Evolutionary conservation across 2,329 filamentous ascomycete species (phyloP).

Genomic region (Talaromyces pinophilus): DNA sequence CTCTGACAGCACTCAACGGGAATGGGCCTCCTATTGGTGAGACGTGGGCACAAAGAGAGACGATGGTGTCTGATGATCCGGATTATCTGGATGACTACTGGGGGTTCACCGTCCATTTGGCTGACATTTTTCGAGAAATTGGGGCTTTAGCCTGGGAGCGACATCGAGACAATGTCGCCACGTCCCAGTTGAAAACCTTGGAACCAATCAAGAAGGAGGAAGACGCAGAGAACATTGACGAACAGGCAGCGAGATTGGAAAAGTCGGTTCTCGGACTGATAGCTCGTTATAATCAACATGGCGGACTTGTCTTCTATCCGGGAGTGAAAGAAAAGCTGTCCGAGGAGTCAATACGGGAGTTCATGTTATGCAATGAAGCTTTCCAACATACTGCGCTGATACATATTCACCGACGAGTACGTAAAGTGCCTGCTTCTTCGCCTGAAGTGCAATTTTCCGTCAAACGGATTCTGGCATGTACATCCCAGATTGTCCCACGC

Average conservation of each 20-base stretch:
- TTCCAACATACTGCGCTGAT: constrained; percentile 49
- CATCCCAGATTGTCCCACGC: constrained; percentile 41
- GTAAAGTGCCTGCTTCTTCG: constrained; percentile 34
- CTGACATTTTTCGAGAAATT: constrained; percentile 43
- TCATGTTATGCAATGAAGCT: constrained; percentile 45
- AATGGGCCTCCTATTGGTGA: constrained; percentile 41
- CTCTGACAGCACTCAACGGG: constrained; percentile 44
- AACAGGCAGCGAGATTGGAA: constrained; percentile 39
- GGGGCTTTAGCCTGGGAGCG: constrained; percentile 40
- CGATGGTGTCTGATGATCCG: constrained; percentile 25
- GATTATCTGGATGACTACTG: constrained; percentile 48
- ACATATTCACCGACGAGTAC: constrained; percentile 44
- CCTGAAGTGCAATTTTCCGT: constrained; percentile 39
- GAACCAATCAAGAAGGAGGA: constrained; percentile 18
- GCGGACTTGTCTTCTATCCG: constrained; percentile 39
- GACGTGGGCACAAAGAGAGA: constrained; percentile 26
- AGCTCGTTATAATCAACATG: constrained; percentile 32
- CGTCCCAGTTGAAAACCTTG: constrained; percentile 23
- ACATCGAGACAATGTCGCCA: constrained; percentile 27
- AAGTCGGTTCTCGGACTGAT: constrained; percentile 38
- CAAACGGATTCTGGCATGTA: constrained; percentile 43
- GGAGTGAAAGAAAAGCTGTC: constrained; percentile 38
- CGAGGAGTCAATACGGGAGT: constrained; percentile 36
- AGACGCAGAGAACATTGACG: constrained; percentile 26
- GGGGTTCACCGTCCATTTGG: constrained; percentile 44